Percentiles rank a stretch among this genome's conserved stretches.
Evolutionary conservation across 345 rosid species (phyloP).

Genomic region (Ceriops zippeliana): DNA sequence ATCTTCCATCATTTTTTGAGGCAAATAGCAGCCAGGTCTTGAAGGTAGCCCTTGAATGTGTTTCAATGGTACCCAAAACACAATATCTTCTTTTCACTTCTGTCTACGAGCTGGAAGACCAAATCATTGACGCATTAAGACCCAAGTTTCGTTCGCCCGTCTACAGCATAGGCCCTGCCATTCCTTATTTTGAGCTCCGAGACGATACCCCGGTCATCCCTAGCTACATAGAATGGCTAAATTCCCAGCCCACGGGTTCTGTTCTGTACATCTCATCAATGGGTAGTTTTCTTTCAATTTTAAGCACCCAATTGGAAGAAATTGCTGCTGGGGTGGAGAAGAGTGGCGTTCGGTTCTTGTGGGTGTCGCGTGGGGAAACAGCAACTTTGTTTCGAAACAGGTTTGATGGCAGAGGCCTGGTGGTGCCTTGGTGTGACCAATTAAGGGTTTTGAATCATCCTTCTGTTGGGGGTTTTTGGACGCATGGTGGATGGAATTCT

Average conservation of each 20-base stretch:
- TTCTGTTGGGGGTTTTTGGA: constrained; percentile 22
- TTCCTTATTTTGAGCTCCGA: constrained; percentile 17
- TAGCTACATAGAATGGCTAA: constrained; percentile 15
- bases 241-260: constrained; percentile 12
- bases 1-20: constrained; percentile 7
- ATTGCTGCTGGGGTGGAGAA: constrained; percentile 10
- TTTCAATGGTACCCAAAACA: constrained; percentile 6
- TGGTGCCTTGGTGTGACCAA: constrained; percentile 22
- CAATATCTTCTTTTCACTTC: constrained; percentile 16
- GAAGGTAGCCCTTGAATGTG: constrained; percentile 8
- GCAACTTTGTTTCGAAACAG: constrained; percentile 1
- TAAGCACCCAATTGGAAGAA: constrained; percentile 19
- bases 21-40: neutral
- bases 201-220: neutral
- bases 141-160: neutral
- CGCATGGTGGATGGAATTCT: constrained; percentile 21
- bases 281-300: constrained; percentile 23
- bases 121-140: constrained; percentile 10
- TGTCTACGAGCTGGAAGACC: constrained; percentile 15
- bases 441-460: constrained; percentile 17
- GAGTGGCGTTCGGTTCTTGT: constrained; percentile 12
- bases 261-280: constrained; percentile 18
- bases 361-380: constrained; percentile 17
- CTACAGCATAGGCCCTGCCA: constrained; percentile 13
- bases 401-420: constrained; percentile 7